phyloP scores from a whole-genome alignment of 495 filamentous ascomycete genomes.

The Gamarada debralockiae region DNA sequence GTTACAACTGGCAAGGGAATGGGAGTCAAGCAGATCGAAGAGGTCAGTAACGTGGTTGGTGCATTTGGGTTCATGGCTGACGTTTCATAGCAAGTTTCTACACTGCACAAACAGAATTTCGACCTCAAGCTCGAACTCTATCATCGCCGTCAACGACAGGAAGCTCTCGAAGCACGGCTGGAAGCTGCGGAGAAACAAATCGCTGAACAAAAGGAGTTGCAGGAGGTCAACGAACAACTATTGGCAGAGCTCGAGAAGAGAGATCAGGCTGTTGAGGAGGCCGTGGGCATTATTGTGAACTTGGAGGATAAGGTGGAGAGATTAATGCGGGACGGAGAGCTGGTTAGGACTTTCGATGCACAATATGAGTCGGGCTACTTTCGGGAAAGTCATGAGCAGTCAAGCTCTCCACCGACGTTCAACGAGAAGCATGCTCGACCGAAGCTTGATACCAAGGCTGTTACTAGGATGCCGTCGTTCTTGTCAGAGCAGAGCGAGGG shows the following conservation, averaged over 20 bases:
- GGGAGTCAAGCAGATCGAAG: slow-evolving; percentile 29
- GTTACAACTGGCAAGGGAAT: slow-evolving; percentile 26
- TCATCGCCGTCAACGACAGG: slow-evolving; percentile 60
- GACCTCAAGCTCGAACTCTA: slow-evolving; percentile 83
- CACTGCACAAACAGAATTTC: slow-evolving; percentile 83
- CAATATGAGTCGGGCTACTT: slow-evolving; percentile 16
- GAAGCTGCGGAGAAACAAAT: slow-evolving; percentile 54
- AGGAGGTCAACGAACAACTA: slow-evolving; percentile 63
- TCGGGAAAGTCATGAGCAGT: slow-evolving; percentile 7
- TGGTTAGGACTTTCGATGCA: slow-evolving; percentile 17
- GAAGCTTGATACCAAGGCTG: slow-evolving; percentile 17
- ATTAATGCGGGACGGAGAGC: slow-evolving; percentile 33
- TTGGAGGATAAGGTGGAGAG: slow-evolving; percentile 66
- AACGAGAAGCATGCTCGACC: background rate
- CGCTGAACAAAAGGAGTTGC: slow-evolving; percentile 40
- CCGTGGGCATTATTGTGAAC: slow-evolving; percentile 72
- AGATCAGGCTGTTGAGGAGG: slow-evolving; percentile 76
- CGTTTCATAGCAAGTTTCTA: slow-evolving; percentile 44
- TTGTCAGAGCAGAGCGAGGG: slow-evolving; percentile 56
- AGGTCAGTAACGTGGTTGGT: slow-evolving; percentile 26
- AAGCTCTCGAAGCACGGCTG: slow-evolving; percentile 53
- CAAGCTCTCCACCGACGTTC: slow-evolving; percentile 16
- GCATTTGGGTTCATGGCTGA: slow-evolving; percentile 2
- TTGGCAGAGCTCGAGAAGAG: slow-evolving; percentile 67
- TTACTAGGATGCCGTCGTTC: slow-evolving; percentile 62